phyloP scores from a whole-genome alignment of 129 eudicot genomes.

The Helianthus tuberosus region DNA sequence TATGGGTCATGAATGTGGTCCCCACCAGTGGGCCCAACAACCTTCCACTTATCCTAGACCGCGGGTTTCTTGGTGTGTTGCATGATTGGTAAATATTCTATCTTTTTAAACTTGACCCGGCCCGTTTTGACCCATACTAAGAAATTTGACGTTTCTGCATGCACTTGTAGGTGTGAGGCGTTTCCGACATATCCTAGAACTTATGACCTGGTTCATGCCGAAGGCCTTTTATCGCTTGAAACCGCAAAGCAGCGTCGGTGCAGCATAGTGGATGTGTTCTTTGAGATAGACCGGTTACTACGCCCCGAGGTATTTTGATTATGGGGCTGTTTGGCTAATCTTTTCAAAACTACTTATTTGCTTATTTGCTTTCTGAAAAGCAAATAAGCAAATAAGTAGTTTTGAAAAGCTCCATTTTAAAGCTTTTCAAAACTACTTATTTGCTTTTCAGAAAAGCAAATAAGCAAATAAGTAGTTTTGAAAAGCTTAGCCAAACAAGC shows the following conservation, averaged over 20 bases:
- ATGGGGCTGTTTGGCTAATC: no score
- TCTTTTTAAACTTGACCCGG: neutral
- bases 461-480: no score
- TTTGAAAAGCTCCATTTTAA: no score
- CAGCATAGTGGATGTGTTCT: constrained; percentile 67
- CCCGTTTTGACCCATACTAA: constrained; percentile 1
- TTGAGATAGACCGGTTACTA: constrained; percentile 89
- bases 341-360: no score
- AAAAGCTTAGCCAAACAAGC: no score
- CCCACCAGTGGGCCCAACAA: constrained; percentile 75
- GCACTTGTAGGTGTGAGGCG: constrained; percentile 82
- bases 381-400: no score
- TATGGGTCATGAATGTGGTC: constrained; percentile 99
- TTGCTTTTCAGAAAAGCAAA: no score
- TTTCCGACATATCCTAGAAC: constrained; percentile 98
- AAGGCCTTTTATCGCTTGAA: constrained; percentile 90
- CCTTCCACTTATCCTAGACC: constrained; percentile 83
- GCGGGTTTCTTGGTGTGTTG: constrained; percentile 88
- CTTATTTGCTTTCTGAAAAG: no score
- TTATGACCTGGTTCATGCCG: constrained; percentile 93
- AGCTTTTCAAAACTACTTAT: no score
- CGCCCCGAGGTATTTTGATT: constrained; percentile 83
- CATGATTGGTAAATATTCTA: constrained; percentile 80
- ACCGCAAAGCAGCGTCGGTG: constrained; percentile 67
- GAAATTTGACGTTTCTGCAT: neutral